Evolutionary conservation across 1,284 basidiomycete genomes (phyloP).

Genomic region (Ganoderma multipileum): DNA sequence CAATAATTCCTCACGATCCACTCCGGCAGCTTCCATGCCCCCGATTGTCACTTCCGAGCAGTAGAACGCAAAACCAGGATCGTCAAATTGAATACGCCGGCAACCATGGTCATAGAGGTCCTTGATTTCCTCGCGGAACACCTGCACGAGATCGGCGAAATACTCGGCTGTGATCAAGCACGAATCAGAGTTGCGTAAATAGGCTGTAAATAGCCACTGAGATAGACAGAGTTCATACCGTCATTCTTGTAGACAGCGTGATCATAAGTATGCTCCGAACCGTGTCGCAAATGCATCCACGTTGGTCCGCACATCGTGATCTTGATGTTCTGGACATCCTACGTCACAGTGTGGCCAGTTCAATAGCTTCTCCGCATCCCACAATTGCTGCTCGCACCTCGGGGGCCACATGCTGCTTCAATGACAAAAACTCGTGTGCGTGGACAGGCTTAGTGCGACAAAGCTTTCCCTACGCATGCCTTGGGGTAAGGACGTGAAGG

Average conservation of each 20-base stretch:
- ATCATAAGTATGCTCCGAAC: conserved; percentile 62
- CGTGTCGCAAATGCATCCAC: conserved; percentile 79
- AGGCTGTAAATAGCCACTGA: background rate
- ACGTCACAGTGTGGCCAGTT: background rate
- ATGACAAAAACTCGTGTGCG: conserved; percentile 62
- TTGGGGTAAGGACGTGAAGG: background rate
- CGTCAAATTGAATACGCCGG: conserved; percentile 78
- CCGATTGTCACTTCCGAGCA: conserved; percentile 64
- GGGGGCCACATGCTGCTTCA: conserved; percentile 59
- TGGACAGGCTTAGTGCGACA: conserved; percentile 66
- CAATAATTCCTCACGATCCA: conserved; percentile 66
- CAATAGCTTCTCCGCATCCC: background rate
- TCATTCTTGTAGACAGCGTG: conserved; percentile 65
- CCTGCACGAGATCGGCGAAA: conserved; percentile 73
- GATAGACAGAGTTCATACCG: conserved; percentile 42
- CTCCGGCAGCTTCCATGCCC: conserved; percentile 63
- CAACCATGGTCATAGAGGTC: conserved; percentile 79
- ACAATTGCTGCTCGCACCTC: conserved; percentile 46
- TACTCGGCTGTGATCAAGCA: conserved; percentile 55
- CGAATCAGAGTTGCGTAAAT: conserved; percentile 1
- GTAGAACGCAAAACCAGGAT: conserved; percentile 71
- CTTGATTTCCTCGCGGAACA: conserved; percentile 74
- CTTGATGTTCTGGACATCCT: conserved; percentile 73
- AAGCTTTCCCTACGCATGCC: conserved; percentile 60
- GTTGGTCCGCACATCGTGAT: conserved; percentile 77